Evolutionary conservation across 768 basidiomycete genomes (phyloP).

Genomic region (Lanmaoa rubissima): DNA sequence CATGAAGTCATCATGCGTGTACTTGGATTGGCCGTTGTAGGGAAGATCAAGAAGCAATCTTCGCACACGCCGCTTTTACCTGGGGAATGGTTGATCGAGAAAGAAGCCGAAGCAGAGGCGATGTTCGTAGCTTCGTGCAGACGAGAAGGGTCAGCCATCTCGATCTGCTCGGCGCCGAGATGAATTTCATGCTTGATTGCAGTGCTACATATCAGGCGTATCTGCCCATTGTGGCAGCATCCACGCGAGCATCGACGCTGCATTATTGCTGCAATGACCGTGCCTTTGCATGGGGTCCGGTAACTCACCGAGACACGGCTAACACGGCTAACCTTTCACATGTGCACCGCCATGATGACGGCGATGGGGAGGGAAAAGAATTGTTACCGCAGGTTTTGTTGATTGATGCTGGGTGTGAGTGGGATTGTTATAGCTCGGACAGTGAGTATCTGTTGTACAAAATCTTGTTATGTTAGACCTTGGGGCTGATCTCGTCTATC

Average conservation of each 20-base stretch:
- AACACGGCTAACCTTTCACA: conserved; percentile 50
- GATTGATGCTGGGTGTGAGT: conserved; percentile 96
- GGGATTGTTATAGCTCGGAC: conserved; percentile 64
- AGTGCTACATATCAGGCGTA: conserved; percentile 89
- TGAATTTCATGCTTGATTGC: background rate
- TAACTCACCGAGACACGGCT: conserved; percentile 50
- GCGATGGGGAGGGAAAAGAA: conserved; percentile 26
- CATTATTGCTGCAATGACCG: conserved; percentile 95
- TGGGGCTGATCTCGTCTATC: background rate
- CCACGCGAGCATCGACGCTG: conserved; percentile 81
- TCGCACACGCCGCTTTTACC: conserved; percentile 53
- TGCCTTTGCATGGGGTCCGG: conserved; percentile 83
- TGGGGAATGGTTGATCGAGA: conserved; percentile 85
- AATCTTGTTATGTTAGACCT: background rate
- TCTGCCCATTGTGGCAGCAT: conserved; percentile 87
- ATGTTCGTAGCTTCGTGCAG: conserved; percentile 90
- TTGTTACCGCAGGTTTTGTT: conserved; percentile 72
- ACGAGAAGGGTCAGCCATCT: conserved; percentile 68
- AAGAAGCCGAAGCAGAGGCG: conserved; percentile 92
- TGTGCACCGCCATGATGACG: conserved; percentile 23
- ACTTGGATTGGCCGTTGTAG: conserved; percentile 70
- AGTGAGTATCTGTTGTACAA: conserved; percentile 35
- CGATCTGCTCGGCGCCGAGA: background rate
- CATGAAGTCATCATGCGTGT: conserved; percentile 93
- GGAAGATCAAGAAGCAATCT: conserved; percentile 46